A percentile compares a stretch with the other conserved stretches of the same genome.
phyloP scores from a whole-genome alignment of 108 stramenopile genomes.

The Skeletonema menzelii region DNA sequence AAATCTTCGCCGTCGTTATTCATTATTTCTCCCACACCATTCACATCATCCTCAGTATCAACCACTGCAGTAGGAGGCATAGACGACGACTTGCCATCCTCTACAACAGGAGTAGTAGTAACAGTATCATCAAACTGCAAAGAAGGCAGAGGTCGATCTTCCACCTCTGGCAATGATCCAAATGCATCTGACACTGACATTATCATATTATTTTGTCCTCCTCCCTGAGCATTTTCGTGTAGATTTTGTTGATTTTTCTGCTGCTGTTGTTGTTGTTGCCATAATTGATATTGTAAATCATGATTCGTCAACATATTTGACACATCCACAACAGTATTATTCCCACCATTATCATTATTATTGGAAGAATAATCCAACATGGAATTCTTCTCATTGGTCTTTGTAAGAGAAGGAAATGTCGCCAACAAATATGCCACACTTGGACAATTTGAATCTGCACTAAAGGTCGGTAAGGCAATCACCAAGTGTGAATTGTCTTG shows the following conservation, averaged over 20 bases:
- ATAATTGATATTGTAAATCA: constrained; percentile 29
- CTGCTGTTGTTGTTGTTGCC: constrained; percentile 18
- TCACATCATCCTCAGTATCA: not conserved
- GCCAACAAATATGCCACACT: constrained; percentile 36
- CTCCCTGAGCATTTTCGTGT: not conserved
- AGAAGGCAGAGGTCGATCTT: constrained; percentile 40
- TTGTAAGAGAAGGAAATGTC: constrained; percentile 11
- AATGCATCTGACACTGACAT: constrained; percentile 38
- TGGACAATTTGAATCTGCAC: constrained; percentile 5
- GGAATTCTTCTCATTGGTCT: not conserved
- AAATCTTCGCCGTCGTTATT: not conserved
- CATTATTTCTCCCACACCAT: not conserved
- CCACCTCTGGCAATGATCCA: constrained; percentile 34
- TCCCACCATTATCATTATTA: not conserved
- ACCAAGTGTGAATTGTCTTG: constrained; percentile 14
- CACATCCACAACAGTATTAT: not conserved
- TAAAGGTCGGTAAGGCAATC: constrained; percentile 33
- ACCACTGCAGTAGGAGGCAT: not conserved
- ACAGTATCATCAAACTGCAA: constrained; percentile 7
- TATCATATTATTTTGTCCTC: not conserved
- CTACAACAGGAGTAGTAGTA: not conserved
- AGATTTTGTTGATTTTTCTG: not conserved
- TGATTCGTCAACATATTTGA: constrained; percentile 16
- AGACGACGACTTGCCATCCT: not conserved
- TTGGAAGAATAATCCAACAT: not conserved